Base-by-base conservation (phyloP, 2,329 filamentous ascomycete species). In the Lecanicillium sp. region DNA sequence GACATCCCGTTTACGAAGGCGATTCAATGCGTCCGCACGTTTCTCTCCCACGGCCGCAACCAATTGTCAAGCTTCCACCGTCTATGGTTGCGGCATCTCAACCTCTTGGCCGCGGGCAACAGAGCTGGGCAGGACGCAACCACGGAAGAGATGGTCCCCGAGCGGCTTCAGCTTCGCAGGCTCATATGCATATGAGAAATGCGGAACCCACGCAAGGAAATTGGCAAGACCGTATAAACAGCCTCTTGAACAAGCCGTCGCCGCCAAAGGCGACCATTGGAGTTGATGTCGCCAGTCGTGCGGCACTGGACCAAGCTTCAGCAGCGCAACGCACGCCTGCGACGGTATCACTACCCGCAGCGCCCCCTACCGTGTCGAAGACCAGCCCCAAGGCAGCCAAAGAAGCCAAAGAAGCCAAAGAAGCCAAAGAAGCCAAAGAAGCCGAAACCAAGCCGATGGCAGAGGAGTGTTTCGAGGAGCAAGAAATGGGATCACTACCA, bases 201-300 rank as follows among this genome's bases (percentile, higher is more conserved):
- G 53, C 54, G 13, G 66, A 68, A 36, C 61, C 62, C 7, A 56
- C 58, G 43, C 49, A 64, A 45, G 53, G 55, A 37, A 71, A 72
- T 39, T 90, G 88, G 88, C 87, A 94, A 58, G 81, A 84, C 50
- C 80, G 80, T 51, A 88, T 96, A 58, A 88, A 94, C 58, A 81
- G 74, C 33, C 71, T 94, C 32, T 72, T 95, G 27, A 76, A 79
- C 49, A 88, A 84, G 55, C 70, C 77, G 7, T 62, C 72, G 15
- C 68, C 68, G 12, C 68, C 71, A 33, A 79, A 72, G 50, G 69
- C 73, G 17, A 37, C 29, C 42, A 68, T 83, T 40, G 72, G 76
- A 36, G 73, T 86, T 29, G 74, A 82, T 44, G 79, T 81, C 35
- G 74, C 80, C 17, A 86, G 79, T 49, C 82, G 81, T 56, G 79